Percentiles rank a stretch among this genome's conserved stretches.
Evolutionary conservation across 2,329 filamentous ascomycete species (phyloP).

Genomic region (Phaeomoniella chlamydospora): DNA sequence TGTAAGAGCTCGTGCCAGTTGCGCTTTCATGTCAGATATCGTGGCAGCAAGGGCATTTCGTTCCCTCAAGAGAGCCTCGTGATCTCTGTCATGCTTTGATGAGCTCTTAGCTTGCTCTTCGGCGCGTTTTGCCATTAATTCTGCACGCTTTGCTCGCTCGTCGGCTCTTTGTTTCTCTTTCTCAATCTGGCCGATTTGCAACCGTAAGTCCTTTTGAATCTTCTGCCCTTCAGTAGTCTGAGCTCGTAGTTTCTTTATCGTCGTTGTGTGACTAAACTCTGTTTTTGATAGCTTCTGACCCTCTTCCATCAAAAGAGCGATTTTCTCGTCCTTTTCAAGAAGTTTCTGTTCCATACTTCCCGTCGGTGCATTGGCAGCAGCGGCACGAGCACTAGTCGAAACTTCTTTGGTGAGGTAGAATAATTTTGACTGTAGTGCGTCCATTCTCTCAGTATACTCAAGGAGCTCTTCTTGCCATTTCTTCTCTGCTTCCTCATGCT

Average conservation of each 20-base stretch:
- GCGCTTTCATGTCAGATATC: constrained; percentile 53
- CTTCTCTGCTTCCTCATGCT: constrained; percentile 35
- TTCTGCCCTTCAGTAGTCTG: constrained; percentile 38
- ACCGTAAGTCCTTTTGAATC: constrained; percentile 29
- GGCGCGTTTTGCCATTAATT: constrained; percentile 43
- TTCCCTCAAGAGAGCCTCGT: constrained; percentile 49
- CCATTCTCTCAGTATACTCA: constrained; percentile 73
- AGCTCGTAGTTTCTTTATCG: constrained; percentile 63
- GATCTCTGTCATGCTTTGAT: constrained; percentile 38
- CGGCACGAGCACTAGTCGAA: constrained; percentile 58
- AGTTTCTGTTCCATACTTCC: constrained; percentile 64
- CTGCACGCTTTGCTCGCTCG: constrained; percentile 44
- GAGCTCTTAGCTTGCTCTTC: constrained; percentile 39
- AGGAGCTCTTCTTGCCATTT: constrained; percentile 72
- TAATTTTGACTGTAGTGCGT: constrained; percentile 81
- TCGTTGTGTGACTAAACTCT: constrained; percentile 70
- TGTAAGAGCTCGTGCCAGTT: constrained; percentile 53
- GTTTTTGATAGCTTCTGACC: constrained; percentile 75
- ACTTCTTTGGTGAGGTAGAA: constrained; percentile 75
- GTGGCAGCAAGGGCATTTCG: constrained; percentile 47
- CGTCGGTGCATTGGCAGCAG: constrained; percentile 44
- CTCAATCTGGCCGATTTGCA: constrained; percentile 46
- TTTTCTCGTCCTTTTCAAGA: constrained; percentile 80
- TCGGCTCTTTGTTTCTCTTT: constrained; percentile 33
- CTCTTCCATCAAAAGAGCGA: constrained; percentile 81